Evolutionary conservation across 2,329 filamentous ascomycete species (phyloP), one percentile per base, ranked within the genome.

Genomic region (Aspergillus clavatus): DNA sequence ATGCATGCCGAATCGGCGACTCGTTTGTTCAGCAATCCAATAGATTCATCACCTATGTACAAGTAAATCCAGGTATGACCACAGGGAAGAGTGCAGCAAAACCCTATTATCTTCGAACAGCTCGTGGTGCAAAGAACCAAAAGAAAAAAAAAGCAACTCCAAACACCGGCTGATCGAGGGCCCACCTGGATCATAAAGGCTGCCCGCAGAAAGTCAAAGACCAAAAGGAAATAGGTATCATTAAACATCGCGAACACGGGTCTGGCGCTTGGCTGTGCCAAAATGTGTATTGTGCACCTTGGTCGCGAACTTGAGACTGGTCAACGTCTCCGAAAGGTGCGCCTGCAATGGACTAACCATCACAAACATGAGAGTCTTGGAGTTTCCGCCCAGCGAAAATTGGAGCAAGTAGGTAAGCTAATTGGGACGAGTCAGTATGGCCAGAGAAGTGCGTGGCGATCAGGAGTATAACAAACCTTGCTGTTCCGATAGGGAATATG

Each of bases 351-450:
- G 93, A 57, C 86, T 93, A 45, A 95, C 87, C 90, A 97, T 97
- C 65, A 97, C 89, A 67, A 98, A 95, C 93, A 98, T 98, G 59
- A 98, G 83, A 0, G 93, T 98, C 72, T 96, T 95, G 57, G 86
- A 93, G 67, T 95, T 96, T 12, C 93, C 93, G 3, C 93, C 91
- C 6, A 98, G 75, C 3, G 89, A 95, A 63, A 93, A 94, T 79
- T 97, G 89, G 28, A 98, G 78, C 38, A 98, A 78, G 62, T 96
- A 95, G 7, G 93, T 98, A 54, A 98, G 78, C 79, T 86, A 45
- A 8, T 5, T 24, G 8, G 26, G 24, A 18, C 4, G 16, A 21
- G 46, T 57, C 57, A 59, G 60, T 53, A 45, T n/a, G 23, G 43
- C 31, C 29, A n/a, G 21, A 10, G 26, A 5, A 12, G 14, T 38